Evolutionary conservation across 805 yeast species (phyloP), one percentile per base, ranked within the genome.

Genomic region (Kockiozyma suomiensis): DNA sequence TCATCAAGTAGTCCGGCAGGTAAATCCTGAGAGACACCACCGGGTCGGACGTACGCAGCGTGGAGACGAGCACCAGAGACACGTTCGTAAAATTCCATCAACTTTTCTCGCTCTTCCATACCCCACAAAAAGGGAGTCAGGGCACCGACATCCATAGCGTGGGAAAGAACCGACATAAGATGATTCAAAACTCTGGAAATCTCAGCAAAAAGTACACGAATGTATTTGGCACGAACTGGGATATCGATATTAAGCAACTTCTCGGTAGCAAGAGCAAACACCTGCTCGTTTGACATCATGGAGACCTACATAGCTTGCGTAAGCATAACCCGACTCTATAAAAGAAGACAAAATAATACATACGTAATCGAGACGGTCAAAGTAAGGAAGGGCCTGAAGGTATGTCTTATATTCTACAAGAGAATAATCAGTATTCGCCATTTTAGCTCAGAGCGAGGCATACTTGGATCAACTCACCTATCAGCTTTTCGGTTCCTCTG

Each of bases 91-190:
- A 88, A 89, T 76, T 89, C 96, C 96, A 89, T 89, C 71, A 89
- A 81, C 78, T 90, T 90, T 76, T 89, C 96, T 76, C 96, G 85
- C 77, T 89, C 96, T 78, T 89, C 96, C 75, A 90, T 87, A 62
- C 96, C 96, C 96, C 96, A 89, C 75, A 89, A 79, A 81, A 89
- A 90, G 49, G 96, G 96, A 32, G 96, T 90, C 74, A 89, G 81
- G 23, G 96, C 96, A 78, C 96, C 96, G 59, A 90, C 96, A 79
- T 89, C 96, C 96, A 89, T 89, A 67, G 93, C 91, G 75, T 90
- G 96, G 51, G 96, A 84, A 64, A 87, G 78, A 50, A 89, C 86
- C 26, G 93, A 86, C 96, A 89, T 89, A 75, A 88, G 81, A 73
- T 89, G 96, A 77, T 89, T 89, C 71, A 87, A 79, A 58, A 88